Base-by-base conservation (phyloP, 176 grass and related monocot genomes). In the Ampelocalamus luodianensis region DNA sequence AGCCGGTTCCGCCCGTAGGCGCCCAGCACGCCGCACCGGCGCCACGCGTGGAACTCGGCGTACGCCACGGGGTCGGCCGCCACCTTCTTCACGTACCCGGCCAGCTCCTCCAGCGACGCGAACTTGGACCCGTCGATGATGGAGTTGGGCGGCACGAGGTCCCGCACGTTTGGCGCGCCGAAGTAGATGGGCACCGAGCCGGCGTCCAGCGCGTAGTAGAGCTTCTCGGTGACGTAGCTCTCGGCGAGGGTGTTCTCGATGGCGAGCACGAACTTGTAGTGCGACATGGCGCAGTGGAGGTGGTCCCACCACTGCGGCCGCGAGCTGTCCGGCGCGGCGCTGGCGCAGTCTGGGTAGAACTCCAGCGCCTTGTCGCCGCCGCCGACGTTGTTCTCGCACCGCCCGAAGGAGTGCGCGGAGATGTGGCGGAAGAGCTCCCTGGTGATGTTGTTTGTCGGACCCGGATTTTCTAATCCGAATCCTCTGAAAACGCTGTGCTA, bases 201-300 rank as follows among this genome's bases (percentile, higher is more conserved):
- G 20, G 68, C 79, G 59, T 92, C 90, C 79, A 92, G 78, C 43
- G 90, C 87, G 50, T 89, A 92, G 87, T 83, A 92, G 37, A 92
- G 71, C 72, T 92, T 92, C 79, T 92, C 90, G 1, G 87, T 89
- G 8, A 87, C 84, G 34, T 92, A 92, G 83, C 90, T 92, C 11
- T 89, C 87, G 0, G 46, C 79, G 55, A 73, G 37, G 36, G 87
- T 92, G 87, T 92, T 92, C 71, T 92, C 87, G 16, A 92, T 92
- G 38, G 90, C 79, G 38, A 92, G 66, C 17, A 92, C 90, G 53
- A 89, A 92, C 75, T 92, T 92, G 80, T 92, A 92, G 76, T 92
- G 90, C 18, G 90, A 89, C 90, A 89, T 87, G 50, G 90, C 79
- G 14, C 90, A 92, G 69, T 92, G 90, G 20, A 92, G 83, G 65